Conservation (phyloP, 169 alveolate species). For the Plasmodium vivax region DNA sequence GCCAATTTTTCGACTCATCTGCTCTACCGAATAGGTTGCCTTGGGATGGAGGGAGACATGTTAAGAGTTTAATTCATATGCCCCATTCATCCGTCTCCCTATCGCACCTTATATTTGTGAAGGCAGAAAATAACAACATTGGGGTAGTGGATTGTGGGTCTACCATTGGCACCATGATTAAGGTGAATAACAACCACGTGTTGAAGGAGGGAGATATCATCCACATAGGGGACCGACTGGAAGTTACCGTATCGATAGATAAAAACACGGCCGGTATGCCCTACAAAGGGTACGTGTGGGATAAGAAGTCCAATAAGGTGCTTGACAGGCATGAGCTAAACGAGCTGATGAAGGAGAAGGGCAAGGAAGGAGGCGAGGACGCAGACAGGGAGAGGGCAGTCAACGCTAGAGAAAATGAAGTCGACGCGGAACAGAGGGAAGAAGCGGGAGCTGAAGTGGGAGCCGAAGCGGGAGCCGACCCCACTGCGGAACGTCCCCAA, state of each 20-base stretch:
- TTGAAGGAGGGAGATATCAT: constrained; percentile 85
- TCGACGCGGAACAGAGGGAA: constrained; percentile 1
- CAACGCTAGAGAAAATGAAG: neutral
- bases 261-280: constrained; percentile 76
- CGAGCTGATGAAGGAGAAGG: constrained; percentile 27
- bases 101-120: constrained; percentile 87
- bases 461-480: neutral
- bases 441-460: neutral
- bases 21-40: constrained; percentile 86
- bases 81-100: constrained; percentile 93
- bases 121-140: constrained; percentile 74
- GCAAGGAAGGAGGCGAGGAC: neutral
- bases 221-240: constrained; percentile 89
- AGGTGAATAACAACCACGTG: constrained; percentile 79
- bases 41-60: constrained; percentile 93
- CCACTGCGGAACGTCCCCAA: neutral
- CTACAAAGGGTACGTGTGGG: constrained; percentile 81
- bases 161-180: constrained; percentile 93
- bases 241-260: constrained; percentile 81
- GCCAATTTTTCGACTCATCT: constrained; percentile 78
- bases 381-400: neutral
- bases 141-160: constrained; percentile 90
- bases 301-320: constrained; percentile 75
- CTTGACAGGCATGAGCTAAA: constrained; percentile 69
- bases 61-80: constrained; percentile 87